Conservation (phyloP, 768 basidiomycete species). For the Kwoniella dendrophila region DNA sequence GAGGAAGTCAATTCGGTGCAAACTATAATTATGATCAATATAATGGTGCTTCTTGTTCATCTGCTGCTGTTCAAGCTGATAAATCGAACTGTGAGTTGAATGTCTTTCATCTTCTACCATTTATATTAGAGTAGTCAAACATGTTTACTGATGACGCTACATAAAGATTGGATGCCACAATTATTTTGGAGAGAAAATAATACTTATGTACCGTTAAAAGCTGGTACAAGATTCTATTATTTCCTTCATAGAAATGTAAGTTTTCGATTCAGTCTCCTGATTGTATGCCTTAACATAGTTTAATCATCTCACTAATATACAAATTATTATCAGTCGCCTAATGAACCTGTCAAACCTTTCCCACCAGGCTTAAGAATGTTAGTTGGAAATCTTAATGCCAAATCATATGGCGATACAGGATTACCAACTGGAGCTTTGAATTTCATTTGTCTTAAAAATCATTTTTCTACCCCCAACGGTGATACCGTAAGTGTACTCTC, state of each 20-base stretch:
- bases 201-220: conserved; percentile 24
- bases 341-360: conserved; percentile 29
- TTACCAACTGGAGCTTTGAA: conserved; percentile 9
- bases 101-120: not conserved
- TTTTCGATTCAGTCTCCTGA: not conserved
- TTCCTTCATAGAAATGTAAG: conserved; percentile 39
- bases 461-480: conserved; percentile 20
- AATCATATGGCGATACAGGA: conserved; percentile 6
- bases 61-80: conserved; percentile 35
- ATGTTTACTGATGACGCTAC: not conserved
- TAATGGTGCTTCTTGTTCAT: conserved; percentile 23
- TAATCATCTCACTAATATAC: too few relatives aligned
- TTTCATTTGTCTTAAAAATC: conserved; percentile 28
- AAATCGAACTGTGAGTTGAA: conserved; percentile 31
- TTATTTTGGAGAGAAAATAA: conserved; percentile 31
- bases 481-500: conserved; percentile 37
- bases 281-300: not conserved
- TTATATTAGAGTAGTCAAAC: too few relatives aligned
- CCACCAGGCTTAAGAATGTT: conserved; percentile 37
- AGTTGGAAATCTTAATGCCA: conserved; percentile 18
- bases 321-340: too few relatives aligned
- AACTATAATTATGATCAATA: conserved; percentile 31
- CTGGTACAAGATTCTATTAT: conserved; percentile 46
- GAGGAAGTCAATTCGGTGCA: conserved; percentile 34
- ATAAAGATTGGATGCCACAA: conserved; percentile 28